Evolutionary conservation across 2,329 filamentous ascomycete genomes (phyloP).

Genomic region (Pseudonectria buxi): DNA sequence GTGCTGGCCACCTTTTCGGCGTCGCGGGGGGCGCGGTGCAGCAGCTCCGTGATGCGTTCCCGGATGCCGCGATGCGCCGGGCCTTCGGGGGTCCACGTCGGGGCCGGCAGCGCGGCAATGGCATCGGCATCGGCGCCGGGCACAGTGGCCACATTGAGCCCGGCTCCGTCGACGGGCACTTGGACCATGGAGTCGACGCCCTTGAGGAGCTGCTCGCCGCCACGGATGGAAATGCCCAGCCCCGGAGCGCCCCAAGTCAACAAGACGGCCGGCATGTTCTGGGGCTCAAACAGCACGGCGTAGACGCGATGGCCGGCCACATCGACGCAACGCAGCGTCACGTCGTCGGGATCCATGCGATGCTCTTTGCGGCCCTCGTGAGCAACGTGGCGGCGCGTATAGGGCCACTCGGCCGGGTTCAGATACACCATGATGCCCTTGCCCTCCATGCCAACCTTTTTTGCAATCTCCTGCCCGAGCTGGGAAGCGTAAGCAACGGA

Average conservation of each 20-base stretch:
- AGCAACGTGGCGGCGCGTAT: slow-evolving; percentile 25
- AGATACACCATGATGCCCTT: slow-evolving; percentile 25
- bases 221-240: slow-evolving; percentile 38
- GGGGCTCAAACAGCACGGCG: slow-evolving; percentile 33
- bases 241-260: slow-evolving; percentile 42
- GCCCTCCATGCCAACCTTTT: slow-evolving; percentile 21
- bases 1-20: slow-evolving; percentile 18
- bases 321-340: slow-evolving; percentile 35
- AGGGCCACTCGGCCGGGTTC: slow-evolving; percentile 25
- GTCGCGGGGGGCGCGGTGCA: slow-evolving; percentile 34
- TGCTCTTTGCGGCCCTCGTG: slow-evolving; percentile 30
- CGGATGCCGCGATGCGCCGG: slow-evolving; percentile 32
- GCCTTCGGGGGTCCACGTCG: slow-evolving; percentile 33
- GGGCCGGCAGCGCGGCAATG: slow-evolving; percentile 1
- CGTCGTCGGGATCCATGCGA: slow-evolving; percentile 26
- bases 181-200: slow-evolving; percentile 29
- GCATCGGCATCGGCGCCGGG: too few relatives aligned
- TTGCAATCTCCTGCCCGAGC: slow-evolving; percentile 32
- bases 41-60: slow-evolving; percentile 33
- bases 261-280: slow-evolving; percentile 29
- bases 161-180: slow-evolving; percentile 21
- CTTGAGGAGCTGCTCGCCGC: slow-evolving; percentile 37
- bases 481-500: slow-evolving; percentile 7
- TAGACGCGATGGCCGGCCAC: slow-evolving; percentile 37
- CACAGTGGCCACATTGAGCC: not conserved